phyloP scores from a whole-genome alignment of 495 filamentous ascomycete genomes.

The Aspergillus sparsus region DNA sequence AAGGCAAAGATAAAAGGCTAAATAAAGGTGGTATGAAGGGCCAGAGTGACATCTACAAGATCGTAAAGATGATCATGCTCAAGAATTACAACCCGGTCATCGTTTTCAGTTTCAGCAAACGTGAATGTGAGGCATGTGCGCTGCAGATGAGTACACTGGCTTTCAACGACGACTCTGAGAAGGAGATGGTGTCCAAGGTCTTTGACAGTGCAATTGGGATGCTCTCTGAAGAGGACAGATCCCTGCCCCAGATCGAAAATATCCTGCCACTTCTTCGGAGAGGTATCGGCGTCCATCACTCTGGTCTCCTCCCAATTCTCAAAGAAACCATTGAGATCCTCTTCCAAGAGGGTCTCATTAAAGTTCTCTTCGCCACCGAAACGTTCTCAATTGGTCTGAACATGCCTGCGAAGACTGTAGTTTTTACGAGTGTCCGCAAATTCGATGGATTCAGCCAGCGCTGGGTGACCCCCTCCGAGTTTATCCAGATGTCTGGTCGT shows the following conservation, averaged over 20 bases:
- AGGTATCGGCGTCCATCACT: slow-evolving; percentile 97
- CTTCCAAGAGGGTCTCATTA: slow-evolving; percentile 97
- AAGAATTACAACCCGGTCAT: slow-evolving; percentile 97
- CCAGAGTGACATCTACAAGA: slow-evolving; percentile 88
- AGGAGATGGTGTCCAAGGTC: slow-evolving; percentile 90
- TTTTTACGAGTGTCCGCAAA: slow-evolving; percentile 94
- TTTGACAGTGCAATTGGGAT: slow-evolving; percentile 88
- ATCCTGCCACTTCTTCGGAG: slow-evolving; percentile 86
- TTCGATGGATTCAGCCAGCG: slow-evolving; percentile 82
- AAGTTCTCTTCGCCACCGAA: slow-evolving; percentile 95
- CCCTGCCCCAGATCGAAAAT: slow-evolving; percentile 85
- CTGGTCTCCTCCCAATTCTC: slow-evolving; percentile 88
- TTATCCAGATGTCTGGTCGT: slow-evolving; percentile 97
- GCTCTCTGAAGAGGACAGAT: slow-evolving; percentile 86
- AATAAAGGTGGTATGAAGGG: slow-evolving; percentile 81
- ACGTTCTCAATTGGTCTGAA: slow-evolving; percentile 98
- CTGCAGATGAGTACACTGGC: slow-evolving; percentile 79
- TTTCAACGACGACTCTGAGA: slow-evolving; percentile 98
- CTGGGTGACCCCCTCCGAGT: slow-evolving; percentile 93
- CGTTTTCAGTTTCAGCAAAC: slow-evolving; percentile 98
- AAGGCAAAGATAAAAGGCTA: slow-evolving; percentile 84
- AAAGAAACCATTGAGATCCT: slow-evolving; percentile 99
- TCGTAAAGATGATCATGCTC: slow-evolving; percentile 97
- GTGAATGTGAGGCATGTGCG: slow-evolving; percentile 86
- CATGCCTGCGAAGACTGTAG: slow-evolving; percentile 98